Percentiles rank a stretch among this genome's conserved stretches.
These are phyloP conservation scores for Quillaja saponaria DNA, from an alignment of 306 rosid genomes.

Conservation along the genomic window DNA sequence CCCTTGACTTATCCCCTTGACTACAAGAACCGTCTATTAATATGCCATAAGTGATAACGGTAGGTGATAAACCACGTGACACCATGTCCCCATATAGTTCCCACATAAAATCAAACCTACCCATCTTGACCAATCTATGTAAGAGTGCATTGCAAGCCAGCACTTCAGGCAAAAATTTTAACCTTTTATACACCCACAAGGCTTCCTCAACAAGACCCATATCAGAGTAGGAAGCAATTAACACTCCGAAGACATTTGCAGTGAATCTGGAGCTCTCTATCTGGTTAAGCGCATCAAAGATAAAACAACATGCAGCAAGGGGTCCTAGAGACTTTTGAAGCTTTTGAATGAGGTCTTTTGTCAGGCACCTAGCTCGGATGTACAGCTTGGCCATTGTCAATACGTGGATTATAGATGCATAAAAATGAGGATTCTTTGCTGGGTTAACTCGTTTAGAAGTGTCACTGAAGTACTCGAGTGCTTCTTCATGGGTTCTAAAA, in stretches of 20 bases:
- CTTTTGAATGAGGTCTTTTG: slow-evolving; percentile 45
- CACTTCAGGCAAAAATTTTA: slow-evolving; percentile 35
- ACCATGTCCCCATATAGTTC: slow-evolving; percentile 46
- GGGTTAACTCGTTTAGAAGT: slow-evolving; percentile 17
- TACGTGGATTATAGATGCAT: slow-evolving; percentile 44
- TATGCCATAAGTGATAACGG: slow-evolving; percentile 56
- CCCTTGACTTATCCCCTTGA: slow-evolving; percentile 41
- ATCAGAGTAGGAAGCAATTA: slow-evolving; percentile 46
- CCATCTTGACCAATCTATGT: slow-evolving; percentile 48
- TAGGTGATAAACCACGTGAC: slow-evolving; percentile 51
- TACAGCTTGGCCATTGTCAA: slow-evolving; percentile 41
- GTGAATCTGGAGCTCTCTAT: slow-evolving; percentile 33
- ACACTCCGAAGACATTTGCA: slow-evolving; percentile 43
- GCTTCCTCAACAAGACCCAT: slow-evolving; percentile 61
- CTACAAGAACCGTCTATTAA: slow-evolving; percentile 45
- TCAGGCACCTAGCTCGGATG: slow-evolving; percentile 45
- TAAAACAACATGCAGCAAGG: slow-evolving; percentile 27
- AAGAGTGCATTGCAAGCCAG: slow-evolving; percentile 65
- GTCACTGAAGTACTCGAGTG: slow-evolving; percentile 39
- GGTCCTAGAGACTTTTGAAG: slow-evolving; percentile 46
- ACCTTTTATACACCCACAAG: slow-evolving; percentile 41
- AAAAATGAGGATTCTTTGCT: slow-evolving; percentile 29
- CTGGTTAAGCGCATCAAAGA: slow-evolving; percentile 44
- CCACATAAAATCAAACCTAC: slow-evolving; percentile 48
- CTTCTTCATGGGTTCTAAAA: slow-evolving; percentile 35